Base-by-base conservation (phyloP, 2,329 filamentous ascomycete species). In the Exophiala calicioides region DNA sequence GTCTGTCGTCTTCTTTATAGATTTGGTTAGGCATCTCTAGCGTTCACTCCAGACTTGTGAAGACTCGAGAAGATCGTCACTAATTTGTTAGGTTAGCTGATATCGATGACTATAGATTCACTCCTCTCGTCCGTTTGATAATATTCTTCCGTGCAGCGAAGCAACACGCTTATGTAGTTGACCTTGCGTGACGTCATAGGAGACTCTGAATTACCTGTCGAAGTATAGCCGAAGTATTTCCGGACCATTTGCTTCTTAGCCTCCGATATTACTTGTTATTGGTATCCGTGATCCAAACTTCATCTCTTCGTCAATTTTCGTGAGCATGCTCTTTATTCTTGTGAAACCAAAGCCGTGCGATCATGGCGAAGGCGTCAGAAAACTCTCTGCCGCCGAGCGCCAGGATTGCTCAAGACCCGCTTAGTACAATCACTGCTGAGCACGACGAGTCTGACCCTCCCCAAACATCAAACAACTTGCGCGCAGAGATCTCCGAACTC, bases 181-280 rank as follows among this genome's bases (percentile, higher is more conserved):
- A 44, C 30, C 32, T 36, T 27, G 31, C 40, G 36, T 32, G 31
- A 44, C n/a, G 35, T 31, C 40, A 19, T 43, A 10, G 19, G 40
- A 44, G 36, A 35, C 20, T 16, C 35, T 43, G 23, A 16, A 24
- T 29, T 15, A 44, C 19, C 16, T 44, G 20, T 32, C 40, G 30
- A 44, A 32, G 40, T 44, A 44, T 44, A 44, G 40, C 40, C 40
- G 30, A 35, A 44, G 40, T 43, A 34, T 35, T 34, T 31, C 40
- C 40, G 34, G 23, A 21, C 36, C 19, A 35, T n/a, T n/a, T n/a
- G n/a, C n/a, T n/a, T n/a, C n/a, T n/a, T n/a, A n/a, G n/a, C n/a
- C n/a, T n/a, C n/a, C n/a, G n/a, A n/a, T n/a, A n/a, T n/a, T n/a
- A n/a, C n/a, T n/a, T n/a, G n/a, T n/a, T n/a, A n/a, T n/a, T n/a